Base-by-base conservation (phyloP, 768 basidiomycete species). In the Lanmaoa pseudosensibilis region DNA sequence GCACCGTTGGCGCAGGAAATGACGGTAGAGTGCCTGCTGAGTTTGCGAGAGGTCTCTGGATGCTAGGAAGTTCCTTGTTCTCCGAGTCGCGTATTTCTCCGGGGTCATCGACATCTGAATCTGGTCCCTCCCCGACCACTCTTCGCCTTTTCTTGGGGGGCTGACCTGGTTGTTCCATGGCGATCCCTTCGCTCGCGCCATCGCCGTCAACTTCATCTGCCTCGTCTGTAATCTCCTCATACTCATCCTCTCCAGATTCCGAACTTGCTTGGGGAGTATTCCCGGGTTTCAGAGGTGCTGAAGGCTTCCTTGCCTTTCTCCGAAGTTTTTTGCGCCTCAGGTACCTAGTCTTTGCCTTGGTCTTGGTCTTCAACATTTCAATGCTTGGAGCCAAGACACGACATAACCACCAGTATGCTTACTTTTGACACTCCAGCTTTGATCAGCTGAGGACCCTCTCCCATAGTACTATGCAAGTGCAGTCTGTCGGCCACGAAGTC, bases 261-360 rank as follows among this genome's bases (percentile, higher is more conserved):
- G 60, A 50, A 23, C 47, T 50, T 43, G 65, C 67, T 37, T 61
- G 52, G 2, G 44, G 55, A 18, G 65, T 40, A 10, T 58, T 61
- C 50, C 68, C 69, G 10, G 59, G 53, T 18, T 72, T 67, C 21
- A 56, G 60, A 27, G 71, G 60, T 23, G 67, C 64, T 10, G 70
- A 65, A 23, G 63, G 49, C 48, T 75, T 80, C 56, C 73, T 73
- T 48, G 73, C 76, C 72, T 87, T 89, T 67, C 82, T 80, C 53
- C 86, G 78, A 49, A 82, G 78, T 59, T 83, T 83, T 74, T 93
- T 93, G 48, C 83, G 83, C 66, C 82, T 85, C 41, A 91, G 75
- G 68, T 93, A 91, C 56, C 85, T 77, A 62, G 83, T 72, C 69
- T 91, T 89, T 2, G 88, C 86, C 54, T 80, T 86, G 1, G 90